Percentiles rank a stretch among this genome's conserved stretches.
phyloP scores from a whole-genome alignment of 1,139 yeast genomes.

The Hansenula lynferdii region DNA sequence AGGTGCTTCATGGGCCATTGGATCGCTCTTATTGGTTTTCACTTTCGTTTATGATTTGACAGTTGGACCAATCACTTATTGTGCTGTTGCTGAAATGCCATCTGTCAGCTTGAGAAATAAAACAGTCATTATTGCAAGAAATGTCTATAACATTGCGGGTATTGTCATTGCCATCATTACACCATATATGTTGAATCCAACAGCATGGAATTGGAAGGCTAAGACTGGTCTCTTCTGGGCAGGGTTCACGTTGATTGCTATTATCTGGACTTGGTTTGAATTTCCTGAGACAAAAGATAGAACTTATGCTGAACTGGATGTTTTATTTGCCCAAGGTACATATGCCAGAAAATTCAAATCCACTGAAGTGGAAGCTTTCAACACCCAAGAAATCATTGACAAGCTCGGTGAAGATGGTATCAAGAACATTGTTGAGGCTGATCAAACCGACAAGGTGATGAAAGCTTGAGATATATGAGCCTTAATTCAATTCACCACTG shows the following conservation, averaged over 20 bases:
- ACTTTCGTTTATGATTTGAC: slow-evolving; percentile 28
- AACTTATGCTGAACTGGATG: slow-evolving; percentile 37
- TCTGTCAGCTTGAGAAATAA: slow-evolving; percentile 34
- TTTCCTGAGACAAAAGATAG: slow-evolving; percentile 39
- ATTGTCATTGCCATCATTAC: slow-evolving; percentile 27
- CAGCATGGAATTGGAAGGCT: slow-evolving; percentile 43
- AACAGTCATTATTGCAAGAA: slow-evolving; percentile 34
- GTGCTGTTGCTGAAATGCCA: slow-evolving; percentile 37
- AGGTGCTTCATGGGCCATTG: slow-evolving; percentile 22
- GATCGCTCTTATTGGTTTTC: slow-evolving; percentile 28
- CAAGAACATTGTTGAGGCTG: slow-evolving; percentile 11
- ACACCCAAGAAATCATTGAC: slow-evolving; percentile 14
- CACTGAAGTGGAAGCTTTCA: slow-evolving; percentile 18
- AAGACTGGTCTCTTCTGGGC: slow-evolving; percentile 26
- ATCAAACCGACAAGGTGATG: neutral
- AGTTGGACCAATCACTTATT: slow-evolving; percentile 34
- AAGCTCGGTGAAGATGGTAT: slow-evolving; percentile 16
- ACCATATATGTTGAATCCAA: slow-evolving; percentile 42
- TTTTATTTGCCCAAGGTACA: slow-evolving; percentile 27
- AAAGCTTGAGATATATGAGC: slow-evolving; percentile 14
- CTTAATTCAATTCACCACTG: slow-evolving; percentile 7
- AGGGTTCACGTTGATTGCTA: slow-evolving; percentile 25
- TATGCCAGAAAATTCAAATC: slow-evolving; percentile 29
- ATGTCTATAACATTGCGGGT: slow-evolving; percentile 28
- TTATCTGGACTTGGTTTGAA: slow-evolving; percentile 36